Evolutionary conservation across 2,329 filamentous ascomycete species (phyloP).

Genomic region (Fusarium liriodendri): DNA sequence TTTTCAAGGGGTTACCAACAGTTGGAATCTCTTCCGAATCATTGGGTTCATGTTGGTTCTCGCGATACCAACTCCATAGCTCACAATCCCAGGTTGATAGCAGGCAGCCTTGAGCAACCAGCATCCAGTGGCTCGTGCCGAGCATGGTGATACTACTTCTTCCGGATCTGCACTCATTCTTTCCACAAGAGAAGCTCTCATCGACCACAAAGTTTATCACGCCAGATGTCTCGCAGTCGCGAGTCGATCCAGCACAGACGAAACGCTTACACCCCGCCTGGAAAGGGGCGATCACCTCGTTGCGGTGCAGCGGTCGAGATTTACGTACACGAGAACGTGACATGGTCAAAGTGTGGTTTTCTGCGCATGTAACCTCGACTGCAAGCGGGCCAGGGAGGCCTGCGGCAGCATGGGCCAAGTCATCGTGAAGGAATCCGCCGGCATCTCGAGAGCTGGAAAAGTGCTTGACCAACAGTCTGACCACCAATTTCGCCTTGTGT

Average conservation of each 20-base stretch:
- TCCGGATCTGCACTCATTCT: slow-evolving; percentile 14
- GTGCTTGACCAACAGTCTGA: slow-evolving; percentile 1
- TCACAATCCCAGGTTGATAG: background rate
- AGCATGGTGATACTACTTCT: background rate
- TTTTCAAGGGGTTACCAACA: slow-evolving; percentile 1
- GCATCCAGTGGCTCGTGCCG: slow-evolving; percentile 14
- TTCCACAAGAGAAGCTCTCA: slow-evolving; percentile 11
- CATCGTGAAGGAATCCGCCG: background rate
- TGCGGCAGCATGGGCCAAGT: background rate
- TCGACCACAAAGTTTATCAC: slow-evolving; percentile 2
- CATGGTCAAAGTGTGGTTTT: background rate
- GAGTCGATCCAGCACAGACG: slow-evolving; percentile 16
- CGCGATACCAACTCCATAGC: slow-evolving; percentile 8
- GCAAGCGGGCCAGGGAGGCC: background rate
- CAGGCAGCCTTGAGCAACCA: background rate
- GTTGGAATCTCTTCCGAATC: background rate
- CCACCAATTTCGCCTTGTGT: slow-evolving; percentile 4
- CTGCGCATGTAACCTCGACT: background rate
- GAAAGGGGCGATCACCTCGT: background rate
- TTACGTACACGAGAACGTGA: background rate
- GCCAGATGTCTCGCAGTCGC: slow-evolving; percentile 9
- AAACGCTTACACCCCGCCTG: background rate
- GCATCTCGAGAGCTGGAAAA: background rate
- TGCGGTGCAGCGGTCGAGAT: background rate
- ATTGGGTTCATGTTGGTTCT: slow-evolving; percentile 14